Conservation (phyloP, 495 filamentous ascomycete genomes). For the Daldinia decipiens region DNA sequence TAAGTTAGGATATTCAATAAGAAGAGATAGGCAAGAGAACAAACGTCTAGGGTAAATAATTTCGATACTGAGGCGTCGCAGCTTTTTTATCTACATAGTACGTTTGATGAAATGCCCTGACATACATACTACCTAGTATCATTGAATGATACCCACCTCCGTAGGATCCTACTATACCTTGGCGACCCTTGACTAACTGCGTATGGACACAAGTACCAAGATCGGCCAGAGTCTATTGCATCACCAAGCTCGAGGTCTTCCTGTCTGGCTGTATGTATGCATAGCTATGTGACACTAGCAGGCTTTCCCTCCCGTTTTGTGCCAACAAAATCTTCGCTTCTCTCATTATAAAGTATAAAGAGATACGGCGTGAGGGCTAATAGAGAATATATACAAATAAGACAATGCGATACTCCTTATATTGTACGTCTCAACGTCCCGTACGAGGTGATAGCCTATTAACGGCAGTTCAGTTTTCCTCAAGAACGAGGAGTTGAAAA, state of each 20-base stretch:
- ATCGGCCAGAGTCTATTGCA: slow-evolving; percentile 22
- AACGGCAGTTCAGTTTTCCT: slow-evolving; percentile 3
- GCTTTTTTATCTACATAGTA: slow-evolving; percentile 8
- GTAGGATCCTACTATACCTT: slow-evolving; percentile 25
- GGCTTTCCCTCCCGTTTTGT: slow-evolving; percentile 1
- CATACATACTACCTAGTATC: neutral
- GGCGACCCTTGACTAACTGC: slow-evolving; percentile 9
- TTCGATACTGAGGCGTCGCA: slow-evolving; percentile 13
- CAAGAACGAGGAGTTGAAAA: neutral
- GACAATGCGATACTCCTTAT: neutral
- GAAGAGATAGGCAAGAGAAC: slow-evolving; percentile 5
- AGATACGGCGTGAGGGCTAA: slow-evolving; percentile 7
- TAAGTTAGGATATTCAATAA: neutral
- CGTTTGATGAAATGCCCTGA: slow-evolving; percentile 19
- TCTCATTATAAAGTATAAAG: slow-evolving; percentile 10
- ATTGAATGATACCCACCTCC: slow-evolving; percentile 34
- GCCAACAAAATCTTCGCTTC: slow-evolving; percentile 18
- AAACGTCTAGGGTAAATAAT: slow-evolving; percentile 11
- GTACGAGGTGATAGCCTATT: neutral
- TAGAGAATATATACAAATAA: neutral
- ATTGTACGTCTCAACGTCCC: neutral
- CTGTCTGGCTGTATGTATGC: too few species aligned
- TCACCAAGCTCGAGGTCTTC: slow-evolving; percentile 15
- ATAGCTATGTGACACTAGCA: slow-evolving; percentile 24
- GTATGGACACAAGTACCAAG: slow-evolving; percentile 6